A percentile compares a stretch with the other conserved stretches of the same genome.
Evolutionary conservation across 805 yeast genomes (phyloP).

Genomic region (Kluyveromyces nonfermentans): DNA sequence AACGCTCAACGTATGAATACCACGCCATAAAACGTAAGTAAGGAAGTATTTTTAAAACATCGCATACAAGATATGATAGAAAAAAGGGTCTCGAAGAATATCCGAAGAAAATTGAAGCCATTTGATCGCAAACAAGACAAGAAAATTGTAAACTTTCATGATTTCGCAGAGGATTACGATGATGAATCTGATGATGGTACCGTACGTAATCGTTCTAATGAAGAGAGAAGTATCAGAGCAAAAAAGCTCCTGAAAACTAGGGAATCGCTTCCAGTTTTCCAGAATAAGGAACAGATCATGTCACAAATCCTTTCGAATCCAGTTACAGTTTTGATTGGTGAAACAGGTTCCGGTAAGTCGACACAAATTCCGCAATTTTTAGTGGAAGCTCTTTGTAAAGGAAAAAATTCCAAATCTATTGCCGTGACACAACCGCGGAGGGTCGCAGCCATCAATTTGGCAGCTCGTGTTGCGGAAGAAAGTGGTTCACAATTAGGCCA

Average conservation of each 20-base stretch:
- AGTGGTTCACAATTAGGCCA: slow-evolving; percentile 67
- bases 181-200: slow-evolving; percentile 11
- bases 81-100: slow-evolving; percentile 3
- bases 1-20: neutral
- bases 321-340: slow-evolving; percentile 83
- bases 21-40: neutral
- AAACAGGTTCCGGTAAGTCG: slow-evolving; percentile 96
- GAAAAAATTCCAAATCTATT: slow-evolving; percentile 37
- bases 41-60: neutral
- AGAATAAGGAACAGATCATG: slow-evolving; percentile 55
- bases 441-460: slow-evolving; percentile 93
- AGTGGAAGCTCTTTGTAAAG: slow-evolving; percentile 32
- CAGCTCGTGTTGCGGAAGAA: slow-evolving; percentile 87
- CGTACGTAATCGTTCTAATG: slow-evolving; percentile 10
- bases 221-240: slow-evolving; percentile 31
- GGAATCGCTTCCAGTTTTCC: slow-evolving; percentile 63
- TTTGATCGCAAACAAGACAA: slow-evolving; percentile 8
- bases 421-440: slow-evolving; percentile 97
- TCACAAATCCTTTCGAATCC: slow-evolving; percentile 44
- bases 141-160: slow-evolving; percentile 30
- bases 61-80: neutral
- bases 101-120: slow-evolving; percentile 9
- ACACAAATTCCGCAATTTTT: slow-evolving; percentile 93
- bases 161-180: slow-evolving; percentile 27
- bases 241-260: slow-evolving; percentile 42